phyloP scores from a whole-genome alignment of 495 filamentous ascomycete species.

The Podospora pseudocomata region DNA sequence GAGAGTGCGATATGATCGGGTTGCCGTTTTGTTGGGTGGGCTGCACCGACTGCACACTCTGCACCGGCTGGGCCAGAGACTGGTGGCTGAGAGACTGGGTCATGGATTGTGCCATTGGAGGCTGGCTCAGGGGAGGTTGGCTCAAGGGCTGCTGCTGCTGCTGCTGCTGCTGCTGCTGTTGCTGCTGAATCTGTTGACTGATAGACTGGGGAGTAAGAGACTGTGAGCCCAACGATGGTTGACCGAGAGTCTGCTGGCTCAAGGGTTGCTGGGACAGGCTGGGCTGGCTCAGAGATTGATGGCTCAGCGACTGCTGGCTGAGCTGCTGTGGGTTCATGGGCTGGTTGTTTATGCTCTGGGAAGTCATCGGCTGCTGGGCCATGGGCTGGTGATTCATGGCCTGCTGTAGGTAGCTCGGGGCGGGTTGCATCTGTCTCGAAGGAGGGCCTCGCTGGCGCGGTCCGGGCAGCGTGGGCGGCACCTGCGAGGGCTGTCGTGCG shows the following conservation, averaged over 20 bases:
- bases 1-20: slow-evolving; percentile 31
- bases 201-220: slow-evolving; percentile 7
- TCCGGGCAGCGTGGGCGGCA: slow-evolving; percentile 36
- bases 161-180: slow-evolving; percentile 31
- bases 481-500: slow-evolving; percentile 30
- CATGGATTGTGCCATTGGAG: slow-evolving; percentile 18
- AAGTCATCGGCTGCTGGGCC: slow-evolving; percentile 19
- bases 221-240: slow-evolving; percentile 21
- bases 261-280: slow-evolving; percentile 21
- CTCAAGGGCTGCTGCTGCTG: slow-evolving; percentile 29
- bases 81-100: slow-evolving; percentile 23
- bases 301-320: slow-evolving; percentile 16
- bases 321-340: slow-evolving; percentile 22
- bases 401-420: slow-evolving; percentile 36
- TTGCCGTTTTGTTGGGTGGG: slow-evolving; percentile 32
- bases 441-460: slow-evolving; percentile 37
- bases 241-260: slow-evolving; percentile 18
- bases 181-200: slow-evolving; percentile 24
- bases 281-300: slow-evolving; percentile 19
- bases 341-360: slow-evolving; percentile 23
- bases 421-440: slow-evolving; percentile 32
- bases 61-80: slow-evolving; percentile 19
- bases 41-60: slow-evolving; percentile 21
- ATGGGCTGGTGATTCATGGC: slow-evolving; percentile 29
- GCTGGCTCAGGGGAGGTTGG: slow-evolving; percentile 25